Evolutionary conservation across 208 protist species (phyloP).

Genomic region (Trichomonas vaginalis): DNA sequence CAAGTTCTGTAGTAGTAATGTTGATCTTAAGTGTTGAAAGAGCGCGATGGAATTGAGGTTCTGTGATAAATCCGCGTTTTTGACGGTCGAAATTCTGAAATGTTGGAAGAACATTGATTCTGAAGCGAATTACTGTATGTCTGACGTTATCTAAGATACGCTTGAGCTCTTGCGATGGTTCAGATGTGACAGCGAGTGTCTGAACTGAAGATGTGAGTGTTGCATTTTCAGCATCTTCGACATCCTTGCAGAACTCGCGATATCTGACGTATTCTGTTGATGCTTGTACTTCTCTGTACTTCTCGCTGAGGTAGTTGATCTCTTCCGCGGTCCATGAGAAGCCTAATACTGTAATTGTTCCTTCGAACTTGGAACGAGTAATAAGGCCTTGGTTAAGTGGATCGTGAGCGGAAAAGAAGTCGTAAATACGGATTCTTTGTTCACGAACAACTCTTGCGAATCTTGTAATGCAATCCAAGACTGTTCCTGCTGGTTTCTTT

Average conservation of each 20-base stretch:
- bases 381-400: neutral
- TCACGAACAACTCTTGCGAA: neutral
- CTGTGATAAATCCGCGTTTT: conserved; percentile 5
- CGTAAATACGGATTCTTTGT: neutral
- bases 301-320: neutral
- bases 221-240: neutral
- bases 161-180: neutral
- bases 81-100: conserved; percentile 24
- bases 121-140: neutral
- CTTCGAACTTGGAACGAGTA: neutral
- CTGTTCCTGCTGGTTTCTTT: neutral
- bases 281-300: neutral
- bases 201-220: neutral
- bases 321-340: neutral
- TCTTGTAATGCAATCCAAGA: neutral
- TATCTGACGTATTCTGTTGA: neutral
- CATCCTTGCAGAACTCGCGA: neutral
- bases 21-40: neutral
- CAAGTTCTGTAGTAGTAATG: neutral
- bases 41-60: conserved; percentile 17
- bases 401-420: neutral
- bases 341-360: neutral
- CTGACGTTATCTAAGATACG: neutral
- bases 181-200: neutral
- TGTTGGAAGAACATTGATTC: conserved; percentile 15